Percentiles rank a stretch among this genome's conserved stretches.
Conservation (phyloP, 192 early-diverging fungal species). For the Phlyctochytrium bullatum region DNA sequence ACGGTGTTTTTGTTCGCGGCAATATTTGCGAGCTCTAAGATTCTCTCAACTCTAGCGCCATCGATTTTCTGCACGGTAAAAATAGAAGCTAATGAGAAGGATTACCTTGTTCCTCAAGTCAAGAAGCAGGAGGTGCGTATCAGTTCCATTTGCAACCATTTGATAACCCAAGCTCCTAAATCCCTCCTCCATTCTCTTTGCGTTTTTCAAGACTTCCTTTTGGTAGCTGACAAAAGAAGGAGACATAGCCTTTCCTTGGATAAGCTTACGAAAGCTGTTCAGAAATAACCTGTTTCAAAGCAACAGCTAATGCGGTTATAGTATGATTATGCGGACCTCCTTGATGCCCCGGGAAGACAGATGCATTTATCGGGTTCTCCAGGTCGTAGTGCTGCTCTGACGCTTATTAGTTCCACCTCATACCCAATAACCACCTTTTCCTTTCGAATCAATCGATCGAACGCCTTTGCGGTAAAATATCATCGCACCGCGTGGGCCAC, state of each 20-base stretch:
- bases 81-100: no score
- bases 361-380: slow-evolving; percentile 92
- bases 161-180: slow-evolving; percentile 72
- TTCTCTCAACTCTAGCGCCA: slow-evolving; percentile 92
- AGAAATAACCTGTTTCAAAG: slow-evolving; percentile 76
- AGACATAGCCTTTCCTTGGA: not conserved
- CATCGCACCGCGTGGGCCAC: slow-evolving; percentile 97
- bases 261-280: not conserved
- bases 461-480: slow-evolving; percentile 98
- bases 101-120: slow-evolving; percentile 81
- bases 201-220: slow-evolving; percentile 84
- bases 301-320: slow-evolving; percentile 92
- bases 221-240: slow-evolving; percentile 81
- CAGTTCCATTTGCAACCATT: slow-evolving; percentile 90
- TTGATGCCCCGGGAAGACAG: slow-evolving; percentile 98
- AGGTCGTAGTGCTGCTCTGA: no score
- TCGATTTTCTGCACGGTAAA: no score
- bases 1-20: slow-evolving; percentile 99
- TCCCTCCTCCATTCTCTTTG: slow-evolving; percentile 80
- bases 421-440: slow-evolving; percentile 61
- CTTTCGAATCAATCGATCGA: slow-evolving; percentile 85
- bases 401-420: no score
- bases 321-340: slow-evolving; percentile 99
- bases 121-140: slow-evolving; percentile 91
- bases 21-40: slow-evolving; percentile 95